Base-by-base conservation (phyloP, 2,329 filamentous ascomycete species). In the Malbranchea zuffiana region DNA sequence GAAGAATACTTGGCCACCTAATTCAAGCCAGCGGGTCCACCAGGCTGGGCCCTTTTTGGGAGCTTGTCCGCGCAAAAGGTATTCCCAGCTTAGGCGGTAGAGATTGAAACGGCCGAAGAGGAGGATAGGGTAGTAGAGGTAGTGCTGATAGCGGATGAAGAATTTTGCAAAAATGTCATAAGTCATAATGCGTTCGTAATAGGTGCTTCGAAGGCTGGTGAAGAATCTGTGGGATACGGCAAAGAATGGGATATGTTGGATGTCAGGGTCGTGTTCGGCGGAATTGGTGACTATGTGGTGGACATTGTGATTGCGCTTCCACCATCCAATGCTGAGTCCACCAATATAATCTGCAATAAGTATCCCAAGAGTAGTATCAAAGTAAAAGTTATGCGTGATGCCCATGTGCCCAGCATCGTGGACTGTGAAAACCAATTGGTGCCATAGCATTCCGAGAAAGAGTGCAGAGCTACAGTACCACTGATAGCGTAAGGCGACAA, bases 331-430 rank as follows among this genome's bases (percentile, higher is more conserved):
- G 17, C 85, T 94, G 21, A 98, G 63, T 0, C 90, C 90, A 24
- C 90, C 90, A 13, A 90, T 65, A 50, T 81, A 96, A 56, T 94
- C 82, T 36, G 87, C 86, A 51, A 95, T 81, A 46, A 93, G 63
- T 53, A 96, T 94, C 32, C 85, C 88, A 44, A 98, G 84, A 32
- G 81, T 69, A 1, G 80, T 81, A 58, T 98, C 90, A 24, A 76
- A 62, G 33, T 82, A 78, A 56, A 88, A 96, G 55, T 80, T 71
- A 60, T 96, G 88, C 2, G 90, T 98, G 50, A 98, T 94, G 47
- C 84, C 90, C 81, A 95, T 93, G 60, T 98, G 90, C 5, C 85
- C 87, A 34, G 88, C 84, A 66, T 98, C 90, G 59, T 98, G 90
- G 43, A 84, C 90, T 1, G 80, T 80, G 55, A 98, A 98, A 35